Percentiles rank a stretch among this genome's conserved stretches.
phyloP scores from a whole-genome alignment of 345 rosid genomes.

The Eucalyptus polyanthemos region DNA sequence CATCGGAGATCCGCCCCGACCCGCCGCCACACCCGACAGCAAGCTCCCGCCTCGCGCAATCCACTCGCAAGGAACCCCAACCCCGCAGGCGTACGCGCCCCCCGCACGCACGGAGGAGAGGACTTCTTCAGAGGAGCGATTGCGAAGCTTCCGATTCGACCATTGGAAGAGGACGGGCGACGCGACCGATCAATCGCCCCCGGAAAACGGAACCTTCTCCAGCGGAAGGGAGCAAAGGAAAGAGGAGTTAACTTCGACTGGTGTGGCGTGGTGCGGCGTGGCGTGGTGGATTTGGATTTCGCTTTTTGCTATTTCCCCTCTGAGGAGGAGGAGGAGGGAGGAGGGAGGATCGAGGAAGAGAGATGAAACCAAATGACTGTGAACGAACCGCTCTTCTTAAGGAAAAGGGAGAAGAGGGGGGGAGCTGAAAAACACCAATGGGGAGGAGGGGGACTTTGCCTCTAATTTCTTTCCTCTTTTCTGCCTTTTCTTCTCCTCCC shows the following conservation, averaged over 20 bases:
- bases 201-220: neutral
- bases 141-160: conserved; percentile 5
- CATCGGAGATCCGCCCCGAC: conserved; percentile 6
- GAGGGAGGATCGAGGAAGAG: neutral
- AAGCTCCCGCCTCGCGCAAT: neutral
- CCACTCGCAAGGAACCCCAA: neutral
- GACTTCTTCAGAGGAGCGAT: neutral
- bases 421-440: neutral
- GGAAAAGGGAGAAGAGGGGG: neutral
- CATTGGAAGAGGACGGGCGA: conserved; percentile 6
- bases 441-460: neutral
- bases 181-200: neutral
- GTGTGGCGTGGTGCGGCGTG: neutral
- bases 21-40: neutral
- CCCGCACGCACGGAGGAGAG: neutral
- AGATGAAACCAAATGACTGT: neutral
- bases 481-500: neutral
- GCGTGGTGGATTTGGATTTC: neutral
- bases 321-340: neutral
- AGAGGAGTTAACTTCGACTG: neutral
- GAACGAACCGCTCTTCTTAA: neutral
- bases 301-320: neutral
- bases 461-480: neutral
- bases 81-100: neutral
- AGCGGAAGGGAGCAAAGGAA: too few relatives aligned